Evolutionary conservation across 177 flowering plant genomes (phyloP).

Genomic region (Tripterygium wilfordii): DNA sequence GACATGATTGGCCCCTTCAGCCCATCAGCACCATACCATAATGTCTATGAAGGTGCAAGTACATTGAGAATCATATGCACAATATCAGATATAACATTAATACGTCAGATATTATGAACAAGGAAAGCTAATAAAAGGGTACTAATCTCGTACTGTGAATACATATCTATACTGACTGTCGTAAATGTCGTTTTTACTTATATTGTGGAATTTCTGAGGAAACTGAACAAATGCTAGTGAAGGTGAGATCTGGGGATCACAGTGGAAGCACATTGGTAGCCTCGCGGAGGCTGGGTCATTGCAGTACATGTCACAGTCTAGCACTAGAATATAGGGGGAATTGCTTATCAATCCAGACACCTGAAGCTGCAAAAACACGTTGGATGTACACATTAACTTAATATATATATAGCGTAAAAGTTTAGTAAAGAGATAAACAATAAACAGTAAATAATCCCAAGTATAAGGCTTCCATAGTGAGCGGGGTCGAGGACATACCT

Average conservation of each 20-base stretch:
- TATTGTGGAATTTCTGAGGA: slow-evolving; percentile 48
- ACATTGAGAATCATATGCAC: too few relatives aligned
- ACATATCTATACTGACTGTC: slow-evolving; percentile 18
- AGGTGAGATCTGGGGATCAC: slow-evolving; percentile 31
- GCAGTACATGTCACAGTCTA: slow-evolving; percentile 65
- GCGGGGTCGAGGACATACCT: too few relatives aligned
- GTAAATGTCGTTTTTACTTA: slow-evolving; percentile 41
- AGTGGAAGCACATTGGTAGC: slow-evolving; percentile 57
- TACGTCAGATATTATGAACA: too few relatives aligned
- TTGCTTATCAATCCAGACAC: slow-evolving; percentile 55
- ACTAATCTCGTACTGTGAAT: too few relatives aligned
- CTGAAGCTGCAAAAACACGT: slow-evolving; percentile 32
- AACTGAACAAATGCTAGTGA: slow-evolving; percentile 47
- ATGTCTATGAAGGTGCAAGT: slow-evolving; percentile 29
- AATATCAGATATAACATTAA: too few relatives aligned
- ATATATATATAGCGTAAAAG: too few relatives aligned
- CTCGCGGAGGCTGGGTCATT: slow-evolving; percentile 47
- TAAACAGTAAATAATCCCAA: too few relatives aligned
- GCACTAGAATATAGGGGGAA: slow-evolving; percentile 33
- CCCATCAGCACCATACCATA: slow-evolving; percentile 50
- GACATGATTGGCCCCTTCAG: slow-evolving; percentile 43
- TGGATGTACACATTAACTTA: background rate
- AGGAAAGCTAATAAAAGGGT: too few relatives aligned
- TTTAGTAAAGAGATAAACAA: background rate
- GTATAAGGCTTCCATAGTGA: too few relatives aligned